Conservation (phyloP, 139 green algal genomes). For the Asterochloris sp. region DNA sequence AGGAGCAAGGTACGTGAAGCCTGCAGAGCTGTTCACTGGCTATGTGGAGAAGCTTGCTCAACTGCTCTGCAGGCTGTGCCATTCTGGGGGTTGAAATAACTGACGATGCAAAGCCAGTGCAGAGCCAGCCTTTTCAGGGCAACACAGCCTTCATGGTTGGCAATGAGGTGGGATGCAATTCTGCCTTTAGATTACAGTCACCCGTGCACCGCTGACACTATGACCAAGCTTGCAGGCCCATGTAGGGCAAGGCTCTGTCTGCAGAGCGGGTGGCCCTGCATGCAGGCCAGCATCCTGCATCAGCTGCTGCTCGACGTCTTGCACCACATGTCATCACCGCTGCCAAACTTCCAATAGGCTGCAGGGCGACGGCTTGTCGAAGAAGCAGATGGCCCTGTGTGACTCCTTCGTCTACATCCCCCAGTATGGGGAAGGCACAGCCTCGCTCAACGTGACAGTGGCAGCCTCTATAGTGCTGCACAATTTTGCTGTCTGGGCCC, state of each 20-base stretch:
- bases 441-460: slow-evolving; percentile 93
- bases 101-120: slow-evolving; percentile 60
- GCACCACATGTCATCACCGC: not conserved
- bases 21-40: not conserved
- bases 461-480: slow-evolving; percentile 92
- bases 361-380: slow-evolving; percentile 81
- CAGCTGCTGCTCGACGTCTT: not conserved
- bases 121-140: slow-evolving; percentile 73
- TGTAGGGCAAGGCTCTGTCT: not conserved
- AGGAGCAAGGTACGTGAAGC: slow-evolving; percentile 27
- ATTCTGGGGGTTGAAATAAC: slow-evolving; percentile 90
- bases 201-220: not conserved
- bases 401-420: slow-evolving; percentile 94
- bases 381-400: slow-evolving; percentile 76
- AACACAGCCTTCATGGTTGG: slow-evolving; percentile 89
- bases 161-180: slow-evolving; percentile 66
- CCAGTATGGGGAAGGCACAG: slow-evolving; percentile 82
- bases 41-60: not conserved
- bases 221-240: not conserved
- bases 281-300: not conserved
- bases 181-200: too few species aligned
- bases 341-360: not conserved
- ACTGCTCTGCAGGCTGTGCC: slow-evolving; percentile 41
- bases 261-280: not conserved
- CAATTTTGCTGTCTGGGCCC: slow-evolving; percentile 85